Evolutionary conservation across 192 early-diverging fungal species (phyloP), one percentile per base, ranked within the genome.

Genomic region (Entomortierella parvispora): DNA sequence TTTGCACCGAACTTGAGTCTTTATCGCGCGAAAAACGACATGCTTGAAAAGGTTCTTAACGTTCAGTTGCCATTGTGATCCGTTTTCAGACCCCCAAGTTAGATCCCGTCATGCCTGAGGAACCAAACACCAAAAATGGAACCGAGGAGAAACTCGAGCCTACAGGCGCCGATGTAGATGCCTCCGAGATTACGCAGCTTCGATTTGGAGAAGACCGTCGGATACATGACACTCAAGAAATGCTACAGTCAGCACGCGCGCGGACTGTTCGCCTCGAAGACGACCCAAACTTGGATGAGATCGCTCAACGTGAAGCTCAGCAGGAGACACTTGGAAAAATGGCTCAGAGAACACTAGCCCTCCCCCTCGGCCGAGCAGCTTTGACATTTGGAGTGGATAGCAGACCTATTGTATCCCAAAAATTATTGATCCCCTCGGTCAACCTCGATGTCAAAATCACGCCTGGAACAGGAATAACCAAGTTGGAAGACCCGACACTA

Each of bases 321-420:
- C 64, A 63, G 15, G 78, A 63, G 4, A 17, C 45, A 37, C 65
- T 77, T 20, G 53, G 52, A 10, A 58, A 62, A 29, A 44, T 77
- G 8, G 69, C 69, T 18, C 45, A 60, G 18, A 79, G 93, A 42
- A 88, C 88, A 2, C 68, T 93, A 7, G 86, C 95, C 15, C 79
- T 93, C 6, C 83, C 93, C 4, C 34, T 86, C 0, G 94, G 93
- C 6, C 76, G 90, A n/a, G 89, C 86, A 4, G 71, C 93, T 6
- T 75, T 96, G 37, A 87, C 86, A 3, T 95, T 88, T 71, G 85
- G 86, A 2, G 88, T 93, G 1, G 63, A 68, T 5, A 76, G 12
- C 12, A 40, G 56, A 4, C 84, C 86, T 5, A 83, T 84, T 12
- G 54, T 79, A 2, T 87, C 90, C 8, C 88, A 90, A 68, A 66